Evolutionary conservation across 2,329 filamentous ascomycete genomes (phyloP), one percentile per base, ranked within the genome.

Genomic region (Nigrospora sphaerica): DNA sequence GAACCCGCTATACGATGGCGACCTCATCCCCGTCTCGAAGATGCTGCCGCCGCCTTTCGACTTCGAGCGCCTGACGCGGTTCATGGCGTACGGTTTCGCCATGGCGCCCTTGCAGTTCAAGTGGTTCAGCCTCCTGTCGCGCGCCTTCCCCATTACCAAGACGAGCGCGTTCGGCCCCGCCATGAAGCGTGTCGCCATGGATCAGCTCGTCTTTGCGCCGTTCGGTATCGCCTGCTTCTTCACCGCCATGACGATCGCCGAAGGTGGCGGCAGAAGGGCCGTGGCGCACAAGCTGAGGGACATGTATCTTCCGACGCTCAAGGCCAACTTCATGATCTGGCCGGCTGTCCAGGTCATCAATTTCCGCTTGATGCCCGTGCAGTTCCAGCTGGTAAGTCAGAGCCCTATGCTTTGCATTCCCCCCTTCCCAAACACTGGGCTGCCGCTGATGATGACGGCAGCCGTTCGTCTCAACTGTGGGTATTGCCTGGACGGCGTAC

Each of bases 401-500:
- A 28, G 11, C 28, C 39, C 32, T 37, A 32, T 34, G 35, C 28
- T 36, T 31, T 34, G 23, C 18, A 28, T 11, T 19, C 35, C 18
- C 34, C 28, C 32, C 32, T 23, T 13, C 13, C 28, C 23, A 19
- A 38, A 35, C 31, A 23, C 12, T 18, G 35, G 17, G 16, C 45
- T 54, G 23, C 55, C 48, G 46, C 42, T 33, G 32, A 31, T 44
- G n/a, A 14, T 7, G 28, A 48, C 32, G 33, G 39, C 58, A 95
- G 91, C 92, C 92, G 1, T 97, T 98, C 62, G 92, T 96, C 10
- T 96, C 92, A 14, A 95, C 88, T 10, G 71, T 98, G 46, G 92
- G 92, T 75, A 97, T 97, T 58, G 90, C 90, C 32, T 97, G 92
- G 93, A 97, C 93, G 12, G 92, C 91, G 17, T 98, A 96, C 66